phyloP scores from a whole-genome alignment of 2,329 filamentous ascomycete genomes.

The Claviceps maximensis region DNA sequence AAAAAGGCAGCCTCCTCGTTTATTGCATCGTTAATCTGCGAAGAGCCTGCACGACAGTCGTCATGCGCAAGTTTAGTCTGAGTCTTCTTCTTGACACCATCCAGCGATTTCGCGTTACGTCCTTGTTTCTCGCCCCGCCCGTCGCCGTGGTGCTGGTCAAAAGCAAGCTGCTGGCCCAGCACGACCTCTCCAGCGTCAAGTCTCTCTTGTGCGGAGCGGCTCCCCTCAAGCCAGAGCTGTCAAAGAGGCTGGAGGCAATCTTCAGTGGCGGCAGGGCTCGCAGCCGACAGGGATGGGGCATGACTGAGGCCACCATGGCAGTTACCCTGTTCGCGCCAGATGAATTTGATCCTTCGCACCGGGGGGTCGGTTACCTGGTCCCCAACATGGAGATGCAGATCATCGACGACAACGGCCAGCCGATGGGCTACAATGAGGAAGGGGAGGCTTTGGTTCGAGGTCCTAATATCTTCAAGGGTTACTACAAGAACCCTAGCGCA shows the following conservation, averaged over 20 bases:
- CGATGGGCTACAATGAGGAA: neutral
- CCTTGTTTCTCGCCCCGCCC: conserved; percentile 60
- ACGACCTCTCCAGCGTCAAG: conserved; percentile 54
- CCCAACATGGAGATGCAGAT: conserved; percentile 68
- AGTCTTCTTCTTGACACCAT: conserved; percentile 42
- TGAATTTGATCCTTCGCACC: neutral
- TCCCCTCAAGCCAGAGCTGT: conserved; percentile 57
- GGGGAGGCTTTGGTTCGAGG: neutral
- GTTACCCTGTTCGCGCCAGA: conserved; percentile 56
- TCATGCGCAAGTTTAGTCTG: neutral
- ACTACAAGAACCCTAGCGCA: neutral
- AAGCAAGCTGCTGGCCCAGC: conserved; percentile 45
- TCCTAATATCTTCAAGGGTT: neutral
- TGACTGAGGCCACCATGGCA: conserved; percentile 56
- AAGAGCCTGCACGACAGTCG: neutral
- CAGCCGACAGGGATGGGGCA: conserved; percentile 28
- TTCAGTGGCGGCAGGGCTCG: neutral
- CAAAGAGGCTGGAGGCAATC: conserved; percentile 42
- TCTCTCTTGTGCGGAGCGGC: conserved; percentile 60
- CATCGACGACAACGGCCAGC: neutral
- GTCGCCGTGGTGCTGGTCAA: conserved; percentile 65
- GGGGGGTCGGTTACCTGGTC: conserved; percentile 41
- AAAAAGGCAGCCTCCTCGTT: neutral
- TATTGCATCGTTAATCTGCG: neutral
- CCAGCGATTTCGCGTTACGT: conserved; percentile 53